phyloP scores from a whole-genome alignment of 2,329 filamentous ascomycete species.

The Colletotrichum paranaense region DNA sequence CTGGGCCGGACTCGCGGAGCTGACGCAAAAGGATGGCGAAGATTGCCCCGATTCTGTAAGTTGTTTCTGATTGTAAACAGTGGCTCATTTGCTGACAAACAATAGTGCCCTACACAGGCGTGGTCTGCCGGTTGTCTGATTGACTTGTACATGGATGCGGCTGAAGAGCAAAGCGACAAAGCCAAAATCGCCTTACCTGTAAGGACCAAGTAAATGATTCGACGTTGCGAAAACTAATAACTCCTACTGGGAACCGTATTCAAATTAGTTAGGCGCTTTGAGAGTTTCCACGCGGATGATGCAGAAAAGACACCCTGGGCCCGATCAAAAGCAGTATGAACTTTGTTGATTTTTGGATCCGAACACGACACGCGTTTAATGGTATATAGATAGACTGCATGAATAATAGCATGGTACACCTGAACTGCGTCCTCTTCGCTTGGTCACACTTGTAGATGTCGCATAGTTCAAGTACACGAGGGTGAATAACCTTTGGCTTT shows the following conservation, averaged over 20 bases:
- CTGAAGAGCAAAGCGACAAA: conserved; percentile 58
- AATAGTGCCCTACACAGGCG: conserved; percentile 89
- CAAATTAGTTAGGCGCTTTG: conserved; percentile 8
- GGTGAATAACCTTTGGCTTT: too few relatives aligned
- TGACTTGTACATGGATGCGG: conserved; percentile 94
- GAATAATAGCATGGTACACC: conserved; percentile 35
- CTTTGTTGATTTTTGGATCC: not conserved
- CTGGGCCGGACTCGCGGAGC: conserved; percentile 92
- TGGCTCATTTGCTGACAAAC: conserved; percentile 25
- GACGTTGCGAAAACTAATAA: conserved; percentile 3
- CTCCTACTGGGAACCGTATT: conserved; percentile 11
- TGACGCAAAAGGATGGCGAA: conserved; percentile 90
- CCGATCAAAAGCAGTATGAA: conserved; percentile 11
- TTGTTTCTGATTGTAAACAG: conserved; percentile 37
- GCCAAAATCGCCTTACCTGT: conserved; percentile 39
- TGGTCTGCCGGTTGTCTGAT: conserved; percentile 97
- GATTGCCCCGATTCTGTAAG: conserved; percentile 89
- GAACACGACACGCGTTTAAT: not conserved
- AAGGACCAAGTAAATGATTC: conserved; percentile 36
- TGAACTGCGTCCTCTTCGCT: conserved; percentile 28
- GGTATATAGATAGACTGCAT: conserved; percentile 32
- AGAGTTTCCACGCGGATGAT: conserved; percentile 9
- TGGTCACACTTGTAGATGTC: not conserved
- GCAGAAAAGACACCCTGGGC: not conserved
- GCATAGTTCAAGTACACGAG: not conserved